Evolutionary conservation across 495 filamentous ascomycete genomes (phyloP).

Genomic region (Penicillium herquei): DNA sequence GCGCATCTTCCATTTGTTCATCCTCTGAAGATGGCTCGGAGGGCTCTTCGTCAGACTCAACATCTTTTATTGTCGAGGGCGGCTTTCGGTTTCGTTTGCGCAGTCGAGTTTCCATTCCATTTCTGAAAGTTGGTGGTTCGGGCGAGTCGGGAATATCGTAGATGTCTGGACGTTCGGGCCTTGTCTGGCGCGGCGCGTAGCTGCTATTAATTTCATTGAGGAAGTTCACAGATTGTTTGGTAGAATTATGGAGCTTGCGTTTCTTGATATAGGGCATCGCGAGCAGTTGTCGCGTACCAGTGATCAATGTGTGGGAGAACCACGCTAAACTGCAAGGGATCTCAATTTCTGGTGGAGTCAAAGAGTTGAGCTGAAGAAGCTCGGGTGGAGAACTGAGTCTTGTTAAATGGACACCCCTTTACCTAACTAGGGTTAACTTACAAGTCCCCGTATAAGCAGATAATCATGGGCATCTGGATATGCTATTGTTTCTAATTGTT

Average conservation of each 20-base stretch:
- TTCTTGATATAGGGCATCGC: background rate
- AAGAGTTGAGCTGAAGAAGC: conserved; percentile 6
- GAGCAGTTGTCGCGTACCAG: background rate
- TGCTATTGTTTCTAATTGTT: too few species aligned
- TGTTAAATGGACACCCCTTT: too few species aligned
- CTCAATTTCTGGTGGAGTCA: background rate
- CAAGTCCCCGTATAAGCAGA: too few species aligned
- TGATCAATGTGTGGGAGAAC: background rate
- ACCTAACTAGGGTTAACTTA: too few species aligned
- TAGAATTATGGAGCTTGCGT: background rate
- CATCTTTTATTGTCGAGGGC: background rate
- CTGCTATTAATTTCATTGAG: background rate
- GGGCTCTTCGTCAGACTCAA: background rate
- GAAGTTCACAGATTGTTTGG: background rate
- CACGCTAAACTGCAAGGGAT: background rate
- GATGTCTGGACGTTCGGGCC: background rate
- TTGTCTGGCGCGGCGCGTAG: background rate
- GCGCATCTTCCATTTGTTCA: background rate
- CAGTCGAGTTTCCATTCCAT: background rate
- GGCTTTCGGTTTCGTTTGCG: background rate
- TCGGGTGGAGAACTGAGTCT: conserved; percentile 6
- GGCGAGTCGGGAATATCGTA: background rate
- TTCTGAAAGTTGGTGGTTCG: background rate
- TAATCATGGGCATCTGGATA: too few species aligned
- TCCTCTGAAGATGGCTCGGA: background rate